Percentiles rank a stretch among this genome's conserved stretches.
phyloP scores from a whole-genome alignment of 1,284 basidiomycete genomes.

The Melampsora allii-populina region DNA sequence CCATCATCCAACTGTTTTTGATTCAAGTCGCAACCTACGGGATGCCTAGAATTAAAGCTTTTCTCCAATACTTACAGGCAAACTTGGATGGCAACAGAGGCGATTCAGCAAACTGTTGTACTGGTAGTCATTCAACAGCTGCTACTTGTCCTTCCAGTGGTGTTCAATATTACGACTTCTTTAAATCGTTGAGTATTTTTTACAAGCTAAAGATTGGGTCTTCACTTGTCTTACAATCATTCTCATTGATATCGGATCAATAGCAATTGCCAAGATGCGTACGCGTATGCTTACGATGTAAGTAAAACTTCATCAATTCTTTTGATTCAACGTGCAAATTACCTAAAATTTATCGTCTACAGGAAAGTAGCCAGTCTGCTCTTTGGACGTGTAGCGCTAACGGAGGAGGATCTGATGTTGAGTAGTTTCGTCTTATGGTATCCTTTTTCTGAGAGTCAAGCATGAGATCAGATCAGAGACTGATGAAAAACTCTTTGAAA shows the following conservation, averaged over 20 bases:
- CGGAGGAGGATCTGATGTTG: slow-evolving; percentile 4
- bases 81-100: slow-evolving; percentile 36
- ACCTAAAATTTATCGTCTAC: not conserved
- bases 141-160: slow-evolving; percentile 42
- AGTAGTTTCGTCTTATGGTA: not conserved
- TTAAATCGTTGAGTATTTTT: slow-evolving; percentile 15
- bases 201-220: not conserved
- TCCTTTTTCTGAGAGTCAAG: not conserved
- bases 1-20: not conserved
- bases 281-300: slow-evolving; percentile 46
- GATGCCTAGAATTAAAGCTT: not conserved
- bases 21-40: not conserved
- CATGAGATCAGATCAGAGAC: not conserved
- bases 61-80: slow-evolving; percentile 10
- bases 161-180: slow-evolving; percentile 37
- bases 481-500: not conserved
- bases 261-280: slow-evolving; percentile 42
- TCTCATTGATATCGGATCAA: not conserved
- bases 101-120: slow-evolving; percentile 44
- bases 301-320: not conserved
- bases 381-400: slow-evolving; percentile 28
- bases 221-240: not conserved
- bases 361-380: slow-evolving; percentile 27
- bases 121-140: slow-evolving; percentile 26
- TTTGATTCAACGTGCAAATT: not conserved